Conservation (phyloP, 805 yeast species). For the Monosporozyma aerobia region DNA sequence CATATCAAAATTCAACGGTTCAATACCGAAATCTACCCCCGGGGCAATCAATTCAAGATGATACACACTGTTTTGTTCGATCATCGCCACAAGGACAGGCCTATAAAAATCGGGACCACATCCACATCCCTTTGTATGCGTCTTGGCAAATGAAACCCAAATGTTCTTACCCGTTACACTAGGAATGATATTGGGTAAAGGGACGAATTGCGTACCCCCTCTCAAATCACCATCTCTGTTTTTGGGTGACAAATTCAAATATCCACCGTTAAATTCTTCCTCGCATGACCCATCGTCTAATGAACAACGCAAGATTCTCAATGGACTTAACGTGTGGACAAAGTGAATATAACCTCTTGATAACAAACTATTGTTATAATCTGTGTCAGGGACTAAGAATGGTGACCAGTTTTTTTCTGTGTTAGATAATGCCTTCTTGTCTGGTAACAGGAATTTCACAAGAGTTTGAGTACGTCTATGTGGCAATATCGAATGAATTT, state of each 20-base stretch:
- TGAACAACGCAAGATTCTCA: constrained; percentile 15
- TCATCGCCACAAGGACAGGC: constrained; percentile 11
- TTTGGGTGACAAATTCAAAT: constrained; percentile 6
- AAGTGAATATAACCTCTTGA: constrained; percentile 16
- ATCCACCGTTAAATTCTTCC: constrained; percentile 9
- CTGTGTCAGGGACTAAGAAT: constrained; percentile 4
- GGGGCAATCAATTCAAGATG: constrained; percentile 13
- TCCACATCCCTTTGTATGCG: constrained; percentile 12
- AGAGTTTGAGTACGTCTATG: constrained; percentile 5
- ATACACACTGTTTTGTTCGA: constrained; percentile 11
- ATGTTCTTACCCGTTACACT: constrained; percentile 10
- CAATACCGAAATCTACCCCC: constrained; percentile 10
- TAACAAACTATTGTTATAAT: constrained; percentile 2
- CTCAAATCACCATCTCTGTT: constrained; percentile 9
- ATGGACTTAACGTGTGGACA: neutral
- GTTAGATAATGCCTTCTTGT: neutral
- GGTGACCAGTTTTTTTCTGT: constrained; percentile 11
- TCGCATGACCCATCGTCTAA: constrained; percentile 15
- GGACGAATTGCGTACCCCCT: constrained; percentile 14
- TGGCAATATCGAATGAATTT: constrained; percentile 5
- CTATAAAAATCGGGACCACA: constrained; percentile 13
- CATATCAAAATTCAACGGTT: constrained; percentile 11
- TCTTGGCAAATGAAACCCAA: constrained; percentile 18
- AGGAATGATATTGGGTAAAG: constrained; percentile 12
- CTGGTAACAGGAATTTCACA: neutral